Evolutionary conservation across 2,329 filamentous ascomycete species (phyloP).

Genomic region (Thermothelomyces thermophilus): DNA sequence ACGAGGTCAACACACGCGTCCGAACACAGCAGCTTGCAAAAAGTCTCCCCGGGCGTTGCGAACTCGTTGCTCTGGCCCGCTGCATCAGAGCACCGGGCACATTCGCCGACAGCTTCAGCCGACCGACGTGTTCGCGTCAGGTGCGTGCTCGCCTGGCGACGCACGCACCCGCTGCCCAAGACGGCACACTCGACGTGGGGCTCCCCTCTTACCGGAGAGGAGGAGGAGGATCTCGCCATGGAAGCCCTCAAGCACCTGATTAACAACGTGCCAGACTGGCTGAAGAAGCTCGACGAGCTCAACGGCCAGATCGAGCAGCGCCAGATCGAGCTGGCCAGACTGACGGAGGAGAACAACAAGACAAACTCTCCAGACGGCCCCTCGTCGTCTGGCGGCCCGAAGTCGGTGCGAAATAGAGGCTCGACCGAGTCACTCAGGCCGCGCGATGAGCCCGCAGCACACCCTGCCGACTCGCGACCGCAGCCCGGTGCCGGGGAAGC

Average conservation of each 20-base stretch:
- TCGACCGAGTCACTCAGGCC: conserved; percentile 49
- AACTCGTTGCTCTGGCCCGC: not conserved
- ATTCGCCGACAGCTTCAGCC: not conserved
- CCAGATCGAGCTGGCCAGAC: conserved; percentile 50
- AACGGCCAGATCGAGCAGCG: conserved; percentile 55
- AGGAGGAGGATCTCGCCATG: conserved; percentile 35
- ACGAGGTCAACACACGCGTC: not conserved
- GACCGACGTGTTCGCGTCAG: conserved; percentile 18
- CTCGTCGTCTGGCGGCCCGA: conserved; percentile 27
- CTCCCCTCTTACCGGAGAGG: conserved; percentile 15
- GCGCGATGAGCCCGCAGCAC: conserved; percentile 37
- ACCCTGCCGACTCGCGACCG: conserved; percentile 18
- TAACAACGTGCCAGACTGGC: conserved; percentile 54
- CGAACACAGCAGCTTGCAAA: not conserved
- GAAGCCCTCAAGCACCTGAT: conserved; percentile 51
- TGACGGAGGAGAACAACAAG: conserved; percentile 26
- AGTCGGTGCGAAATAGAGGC: conserved; percentile 44
- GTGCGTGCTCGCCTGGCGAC: conserved; percentile 23
- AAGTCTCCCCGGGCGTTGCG: too few relatives aligned
- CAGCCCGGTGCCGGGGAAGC: conserved; percentile 10
- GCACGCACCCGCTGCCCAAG: conserved; percentile 19
- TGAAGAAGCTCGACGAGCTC: conserved; percentile 52
- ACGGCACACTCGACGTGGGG: conserved; percentile 19
- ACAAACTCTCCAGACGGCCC: conserved; percentile 6
- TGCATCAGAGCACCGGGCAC: not conserved